Evolutionary conservation across 2,329 filamentous ascomycete genomes (phyloP).

Genomic region (Diaporthe eres): DNA sequence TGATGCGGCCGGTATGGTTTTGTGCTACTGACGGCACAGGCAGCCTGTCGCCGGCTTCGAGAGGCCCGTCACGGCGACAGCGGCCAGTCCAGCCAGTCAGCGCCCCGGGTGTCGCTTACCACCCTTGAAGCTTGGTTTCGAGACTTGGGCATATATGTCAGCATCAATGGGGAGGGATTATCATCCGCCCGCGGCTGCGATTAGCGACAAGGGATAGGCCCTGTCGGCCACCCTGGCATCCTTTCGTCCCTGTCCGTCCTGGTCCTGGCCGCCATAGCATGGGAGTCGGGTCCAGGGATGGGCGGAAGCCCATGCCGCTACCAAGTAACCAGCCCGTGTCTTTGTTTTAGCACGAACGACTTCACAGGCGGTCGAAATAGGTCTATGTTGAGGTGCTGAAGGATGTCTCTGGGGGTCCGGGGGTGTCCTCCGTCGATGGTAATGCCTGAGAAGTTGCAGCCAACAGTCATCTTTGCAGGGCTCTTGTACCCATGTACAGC

Average conservation of each 20-base stretch:
- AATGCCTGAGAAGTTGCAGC: constrained; percentile 16
- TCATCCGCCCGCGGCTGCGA: constrained; percentile 41
- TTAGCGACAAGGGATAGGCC: constrained; percentile 33
- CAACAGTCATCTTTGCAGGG: constrained; percentile 5
- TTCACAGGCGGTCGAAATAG: not conserved
- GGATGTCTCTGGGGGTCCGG: not conserved
- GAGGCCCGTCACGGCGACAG: constrained; percentile 7
- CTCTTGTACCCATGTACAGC: constrained; percentile 19
- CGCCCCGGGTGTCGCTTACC: constrained; percentile 30
- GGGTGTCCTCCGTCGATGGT: not conserved
- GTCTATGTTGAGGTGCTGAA: constrained; percentile 1
- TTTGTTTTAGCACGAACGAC: constrained; percentile 49
- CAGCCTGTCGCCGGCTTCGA: constrained; percentile 16
- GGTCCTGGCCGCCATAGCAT: constrained; percentile 29
- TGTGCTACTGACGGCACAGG: constrained; percentile 22
- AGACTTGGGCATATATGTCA: constrained; percentile 16
- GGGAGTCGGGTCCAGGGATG: constrained; percentile 37
- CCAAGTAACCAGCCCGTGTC: constrained; percentile 45
- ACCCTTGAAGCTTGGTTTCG: constrained; percentile 18
- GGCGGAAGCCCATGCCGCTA: constrained; percentile 40
- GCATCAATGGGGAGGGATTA: constrained; percentile 17
- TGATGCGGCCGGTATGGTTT: constrained; percentile 33
- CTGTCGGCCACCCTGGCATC: constrained; percentile 13
- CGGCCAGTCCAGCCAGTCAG: constrained; percentile 13
- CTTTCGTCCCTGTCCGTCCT: constrained; percentile 33